Conservation (phyloP, 1,284 basidiomycete species). For the Naganishia liquefaciens region DNA sequence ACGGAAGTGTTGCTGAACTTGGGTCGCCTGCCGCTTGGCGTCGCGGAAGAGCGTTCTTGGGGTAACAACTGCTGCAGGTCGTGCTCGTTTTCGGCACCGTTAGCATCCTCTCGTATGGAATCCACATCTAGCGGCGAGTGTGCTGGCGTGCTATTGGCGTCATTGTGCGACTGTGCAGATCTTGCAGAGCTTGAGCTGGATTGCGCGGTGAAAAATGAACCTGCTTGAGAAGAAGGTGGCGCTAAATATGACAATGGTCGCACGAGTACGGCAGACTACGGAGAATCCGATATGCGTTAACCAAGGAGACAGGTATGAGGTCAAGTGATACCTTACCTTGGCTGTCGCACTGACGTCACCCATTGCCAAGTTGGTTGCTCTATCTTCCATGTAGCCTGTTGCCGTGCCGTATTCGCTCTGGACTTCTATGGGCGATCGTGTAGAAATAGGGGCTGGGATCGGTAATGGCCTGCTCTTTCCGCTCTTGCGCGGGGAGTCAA, state of each 20-base stretch:
- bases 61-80: no score
- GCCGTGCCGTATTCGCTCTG: neutral
- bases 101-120: no score
- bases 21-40: neutral
- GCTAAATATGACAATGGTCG: constrained; percentile 16
- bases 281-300: no score
- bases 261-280: constrained; percentile 6
- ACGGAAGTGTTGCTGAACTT: constrained; percentile 10
- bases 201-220: constrained; percentile 13
- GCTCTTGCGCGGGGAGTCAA: neutral
- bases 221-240: constrained; percentile 17
- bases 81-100: no score
- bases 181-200: constrained; percentile 9
- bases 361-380: constrained; percentile 7
- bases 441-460: constrained; percentile 1
- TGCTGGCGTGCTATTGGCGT: neutral
- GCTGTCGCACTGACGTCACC: constrained; percentile 15
- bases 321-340: neutral
- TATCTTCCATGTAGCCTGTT: neutral
- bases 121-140: constrained; percentile 9
- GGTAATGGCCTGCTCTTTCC: neutral
- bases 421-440: constrained; percentile 1
- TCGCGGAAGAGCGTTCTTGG: neutral
- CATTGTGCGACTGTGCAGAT: constrained; percentile 4
- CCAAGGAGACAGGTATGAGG: neutral